Evolutionary conservation across 2,329 filamentous ascomycete genomes (phyloP).

Genomic region (Colletotrichum lindemuthianum): DNA sequence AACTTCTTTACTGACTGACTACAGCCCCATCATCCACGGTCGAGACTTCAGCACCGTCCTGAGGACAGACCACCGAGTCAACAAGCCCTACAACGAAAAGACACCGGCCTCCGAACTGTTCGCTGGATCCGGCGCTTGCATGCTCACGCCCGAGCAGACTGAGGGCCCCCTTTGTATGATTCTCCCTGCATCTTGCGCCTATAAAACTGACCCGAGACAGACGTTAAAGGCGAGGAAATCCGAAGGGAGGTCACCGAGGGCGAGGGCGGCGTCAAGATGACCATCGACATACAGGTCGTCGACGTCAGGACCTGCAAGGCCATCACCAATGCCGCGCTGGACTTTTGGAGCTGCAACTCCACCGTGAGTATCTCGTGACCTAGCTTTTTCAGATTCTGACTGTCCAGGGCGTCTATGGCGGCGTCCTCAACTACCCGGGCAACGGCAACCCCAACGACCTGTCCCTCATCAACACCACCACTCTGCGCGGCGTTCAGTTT

Average conservation of each 20-base stretch:
- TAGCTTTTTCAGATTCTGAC: too few species aligned
- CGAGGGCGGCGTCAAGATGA: constrained; percentile 36
- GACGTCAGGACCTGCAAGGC: constrained; percentile 38
- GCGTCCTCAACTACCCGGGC: constrained; percentile 44
- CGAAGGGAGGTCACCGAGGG: constrained; percentile 36
- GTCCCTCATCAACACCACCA: constrained; percentile 45
- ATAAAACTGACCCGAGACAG: neutral
- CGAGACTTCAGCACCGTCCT: constrained; percentile 48
- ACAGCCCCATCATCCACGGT: constrained; percentile 29
- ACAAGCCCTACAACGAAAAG: constrained; percentile 43
- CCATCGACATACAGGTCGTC: constrained; percentile 38
- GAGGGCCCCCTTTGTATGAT: constrained; percentile 57
- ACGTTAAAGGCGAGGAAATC: constrained; percentile 37
- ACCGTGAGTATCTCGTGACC: constrained; percentile 43
- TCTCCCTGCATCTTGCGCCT: neutral
- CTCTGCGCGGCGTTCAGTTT: constrained; percentile 49
- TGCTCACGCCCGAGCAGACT: constrained; percentile 60
- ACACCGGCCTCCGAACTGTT: constrained; percentile 49
- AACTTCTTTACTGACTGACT: too few species aligned
- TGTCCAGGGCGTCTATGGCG: constrained; percentile 48
- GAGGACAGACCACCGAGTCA: constrained; percentile 50
- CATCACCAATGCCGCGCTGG: constrained; percentile 35
- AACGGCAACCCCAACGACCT: constrained; percentile 56
- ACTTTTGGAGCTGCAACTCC: constrained; percentile 41
- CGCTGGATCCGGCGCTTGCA: constrained; percentile 53